These are phyloP conservation scores for Myxozyma nipponensis DNA, from an alignment of 805 yeast genomes.

Conservation along the genomic window DNA sequence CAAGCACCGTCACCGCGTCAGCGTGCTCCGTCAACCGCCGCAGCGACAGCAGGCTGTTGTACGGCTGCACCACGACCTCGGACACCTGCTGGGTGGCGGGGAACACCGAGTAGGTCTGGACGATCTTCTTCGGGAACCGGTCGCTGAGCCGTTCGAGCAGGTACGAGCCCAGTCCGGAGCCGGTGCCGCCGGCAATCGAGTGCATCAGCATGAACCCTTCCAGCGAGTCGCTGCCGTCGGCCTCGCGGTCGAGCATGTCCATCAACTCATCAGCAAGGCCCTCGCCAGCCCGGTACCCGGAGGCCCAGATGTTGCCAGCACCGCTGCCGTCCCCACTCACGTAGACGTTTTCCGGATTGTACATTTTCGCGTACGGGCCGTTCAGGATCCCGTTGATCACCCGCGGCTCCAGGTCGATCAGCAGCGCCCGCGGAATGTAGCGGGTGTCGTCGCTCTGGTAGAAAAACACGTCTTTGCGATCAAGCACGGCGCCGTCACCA, in stretches of 20 bases:
- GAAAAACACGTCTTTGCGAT: conserved; percentile 81
- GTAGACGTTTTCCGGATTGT: conserved; percentile 79
- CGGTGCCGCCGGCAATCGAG: conserved; percentile 98
- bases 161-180: conserved; percentile 89
- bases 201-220: conserved; percentile 90
- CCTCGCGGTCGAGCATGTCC: conserved; percentile 81
- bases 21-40: conserved; percentile 77
- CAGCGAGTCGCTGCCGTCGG: conserved; percentile 82
- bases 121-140: conserved; percentile 73
- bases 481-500: conserved; percentile 38
- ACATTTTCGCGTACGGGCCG: conserved; percentile 54
- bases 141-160: conserved; percentile 76
- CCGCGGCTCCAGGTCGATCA: conserved; percentile 87
- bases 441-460: conserved; percentile 67
- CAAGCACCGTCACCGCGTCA: conserved; percentile 85
- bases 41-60: conserved; percentile 80
- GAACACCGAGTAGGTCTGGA: conserved; percentile 82
- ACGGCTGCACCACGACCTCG: conserved; percentile 98
- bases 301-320: conserved; percentile 95
- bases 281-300: conserved; percentile 76
- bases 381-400: conserved; percentile 56
- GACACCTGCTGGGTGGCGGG: conserved; percentile 75
- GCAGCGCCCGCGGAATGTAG: conserved; percentile 82
- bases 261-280: conserved; percentile 65
- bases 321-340: conserved; percentile 80